Evolutionary conservation across 768 basidiomycete genomes (phyloP).

Genomic region (Tephrocybe sp.): DNA sequence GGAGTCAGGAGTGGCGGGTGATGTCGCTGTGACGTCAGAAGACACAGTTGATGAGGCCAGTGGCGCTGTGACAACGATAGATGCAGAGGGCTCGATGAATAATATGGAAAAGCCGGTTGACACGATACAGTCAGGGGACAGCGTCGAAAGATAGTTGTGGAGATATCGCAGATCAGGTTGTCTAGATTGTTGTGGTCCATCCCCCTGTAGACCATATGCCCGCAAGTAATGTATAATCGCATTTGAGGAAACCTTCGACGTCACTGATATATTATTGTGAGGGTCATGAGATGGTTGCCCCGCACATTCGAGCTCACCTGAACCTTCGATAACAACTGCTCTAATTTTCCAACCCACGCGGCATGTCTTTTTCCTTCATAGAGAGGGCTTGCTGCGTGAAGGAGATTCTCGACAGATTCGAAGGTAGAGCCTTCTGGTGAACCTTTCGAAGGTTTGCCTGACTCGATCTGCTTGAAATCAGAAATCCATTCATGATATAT

Average conservation of each 20-base stretch:
- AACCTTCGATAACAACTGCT: conserved; percentile 29
- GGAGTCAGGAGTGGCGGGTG: conserved; percentile 28
- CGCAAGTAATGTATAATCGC: too few relatives aligned
- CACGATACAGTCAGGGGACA: too few relatives aligned
- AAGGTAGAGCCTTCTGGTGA: conserved; percentile 30
- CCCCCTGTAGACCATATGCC: too few relatives aligned
- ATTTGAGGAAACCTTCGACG: too few relatives aligned
- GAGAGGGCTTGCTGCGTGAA: conserved; percentile 53
- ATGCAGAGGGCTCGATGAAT: too few relatives aligned
- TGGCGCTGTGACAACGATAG: neutral
- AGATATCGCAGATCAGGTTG: too few relatives aligned
- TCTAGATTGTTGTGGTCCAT: too few relatives aligned
- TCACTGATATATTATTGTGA: neutral
- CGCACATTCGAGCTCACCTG: neutral
- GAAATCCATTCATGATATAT: neutral
- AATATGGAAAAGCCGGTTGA: too few relatives aligned
- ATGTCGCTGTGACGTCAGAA: neutral
- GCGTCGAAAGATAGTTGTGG: too few relatives aligned
- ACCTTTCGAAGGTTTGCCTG: neutral
- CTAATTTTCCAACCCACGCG: conserved; percentile 46
- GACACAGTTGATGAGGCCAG: neutral
- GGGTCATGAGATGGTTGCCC: neutral
- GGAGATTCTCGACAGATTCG: conserved; percentile 61
- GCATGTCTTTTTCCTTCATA: conserved; percentile 50
- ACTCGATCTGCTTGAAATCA: conserved; percentile 8